Conservation (phyloP, 2,329 filamentous ascomycete species). For the Colletotrichum falcatum region DNA sequence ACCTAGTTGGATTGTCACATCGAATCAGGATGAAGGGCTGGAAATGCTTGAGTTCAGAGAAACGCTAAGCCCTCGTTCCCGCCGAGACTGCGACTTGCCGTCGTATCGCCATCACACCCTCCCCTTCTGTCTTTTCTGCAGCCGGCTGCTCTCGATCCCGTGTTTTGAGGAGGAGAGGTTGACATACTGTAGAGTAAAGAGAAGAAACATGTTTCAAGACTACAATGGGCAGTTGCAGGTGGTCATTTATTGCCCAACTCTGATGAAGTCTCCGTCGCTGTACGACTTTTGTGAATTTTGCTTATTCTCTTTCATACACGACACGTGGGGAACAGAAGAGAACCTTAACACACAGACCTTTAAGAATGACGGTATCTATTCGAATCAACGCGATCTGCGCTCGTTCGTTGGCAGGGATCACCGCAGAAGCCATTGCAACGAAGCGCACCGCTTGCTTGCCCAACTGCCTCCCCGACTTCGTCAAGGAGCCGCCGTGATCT, state of each 20-base stretch:
- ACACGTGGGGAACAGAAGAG: background rate
- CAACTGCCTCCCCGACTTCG: too few species aligned
- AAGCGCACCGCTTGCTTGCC: background rate
- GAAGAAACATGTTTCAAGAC: background rate
- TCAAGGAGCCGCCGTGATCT: background rate
- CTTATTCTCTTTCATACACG: background rate
- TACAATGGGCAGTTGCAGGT: background rate
- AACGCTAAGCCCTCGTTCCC: constrained; percentile 9
- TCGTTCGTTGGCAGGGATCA: background rate
- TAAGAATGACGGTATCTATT: background rate
- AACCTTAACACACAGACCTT: background rate
- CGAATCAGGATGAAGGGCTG: constrained; percentile 11
- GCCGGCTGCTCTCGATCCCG: background rate
- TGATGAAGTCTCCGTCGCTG: background rate
- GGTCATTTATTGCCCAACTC: background rate
- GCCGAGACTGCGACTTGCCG: background rate
- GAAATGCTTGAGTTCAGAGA: constrained; percentile 4
- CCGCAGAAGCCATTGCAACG: background rate
- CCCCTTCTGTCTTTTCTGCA: background rate
- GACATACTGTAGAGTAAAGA: background rate
- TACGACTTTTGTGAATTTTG: background rate
- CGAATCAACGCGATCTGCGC: background rate
- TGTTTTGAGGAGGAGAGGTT: background rate
- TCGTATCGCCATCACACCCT: background rate
- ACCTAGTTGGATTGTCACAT: background rate